Evolutionary conservation across 768 basidiomycete genomes (phyloP), one percentile per base, ranked within the genome.

Genomic region (Vararia minispora): DNA sequence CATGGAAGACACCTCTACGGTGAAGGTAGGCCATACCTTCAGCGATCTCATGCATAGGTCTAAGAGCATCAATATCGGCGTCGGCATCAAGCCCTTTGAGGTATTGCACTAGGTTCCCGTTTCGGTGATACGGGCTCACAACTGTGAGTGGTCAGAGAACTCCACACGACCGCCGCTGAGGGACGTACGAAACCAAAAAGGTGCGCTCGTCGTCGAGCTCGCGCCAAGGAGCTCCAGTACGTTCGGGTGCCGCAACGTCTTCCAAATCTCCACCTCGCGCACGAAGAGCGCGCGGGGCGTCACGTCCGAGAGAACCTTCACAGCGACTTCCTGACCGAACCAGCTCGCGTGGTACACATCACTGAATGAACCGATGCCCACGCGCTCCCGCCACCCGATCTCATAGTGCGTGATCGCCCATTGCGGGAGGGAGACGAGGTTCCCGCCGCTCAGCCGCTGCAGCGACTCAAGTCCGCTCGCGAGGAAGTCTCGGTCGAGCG

Each of bases 331-430:
- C 11, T 64, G 63, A 5, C 66, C 70, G 24, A 71, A 63, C 83
- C 85, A 90, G 6, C 58, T 68, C 1, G 83, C 85, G n/a, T 66
- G 64, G 55, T 79, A 86, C 9, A 87, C 82, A 40, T 77, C 71
- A 8, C 79, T 79, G 58, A 84, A 82, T 56, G 71, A 76, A 0
- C 84, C 83, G n/a, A 72, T 52, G 3, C 82, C 78, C 41, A 90
- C 76, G 51, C 72, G 69, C 40, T 65, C 60, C 22, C 76, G 76
- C 2, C 73, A 69, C 38, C 78, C 75, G 21, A 87, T 70, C 57
- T 90, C 86, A 48, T 79, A 82, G 35, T 72, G 72, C 33, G 81
- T 84, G 49, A 84, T 83, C 3, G 81, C 81, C 81, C 81, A 85
- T 43, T 63, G 67, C 0, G 81, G 81, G 23, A 82, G 50, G 21